Percentiles rank a stretch among this genome's conserved stretches.
Conservation (phyloP, 495 filamentous ascomycete genomes). For the Xylaria palmicola region DNA sequence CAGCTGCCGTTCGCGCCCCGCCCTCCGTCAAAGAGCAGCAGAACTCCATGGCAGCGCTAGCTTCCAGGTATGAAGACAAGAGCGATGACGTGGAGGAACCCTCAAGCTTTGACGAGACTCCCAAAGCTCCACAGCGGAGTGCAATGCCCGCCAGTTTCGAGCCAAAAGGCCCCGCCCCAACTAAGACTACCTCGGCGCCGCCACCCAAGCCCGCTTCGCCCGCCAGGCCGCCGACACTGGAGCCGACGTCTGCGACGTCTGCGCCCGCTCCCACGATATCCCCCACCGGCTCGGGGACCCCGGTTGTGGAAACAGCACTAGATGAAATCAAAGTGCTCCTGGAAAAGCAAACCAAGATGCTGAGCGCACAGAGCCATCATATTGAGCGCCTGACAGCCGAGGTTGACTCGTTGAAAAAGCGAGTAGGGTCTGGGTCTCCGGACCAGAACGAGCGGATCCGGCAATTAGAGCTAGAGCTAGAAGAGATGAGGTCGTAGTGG, state of each 20-base stretch:
- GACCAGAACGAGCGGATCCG: conserved; percentile 69
- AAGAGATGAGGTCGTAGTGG: conserved; percentile 46
- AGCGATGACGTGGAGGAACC: conserved; percentile 61
- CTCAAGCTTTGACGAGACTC: conserved; percentile 79
- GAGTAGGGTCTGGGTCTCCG: conserved; percentile 52
- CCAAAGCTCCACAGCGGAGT: conserved; percentile 53
- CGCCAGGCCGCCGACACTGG: conserved; percentile 26
- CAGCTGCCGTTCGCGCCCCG: conserved; percentile 50
- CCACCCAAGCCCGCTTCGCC: conserved; percentile 37
- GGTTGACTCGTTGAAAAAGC: conserved; percentile 69
- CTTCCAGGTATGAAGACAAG: conserved; percentile 78
- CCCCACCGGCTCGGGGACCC: conserved; percentile 18
- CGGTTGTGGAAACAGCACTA: conserved; percentile 45
- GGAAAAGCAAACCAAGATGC: conserved; percentile 60
- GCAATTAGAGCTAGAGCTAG: conserved; percentile 67
- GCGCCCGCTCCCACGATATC: conserved; percentile 16
- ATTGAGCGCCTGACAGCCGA: conserved; percentile 64
- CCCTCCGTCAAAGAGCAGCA: conserved; percentile 79
- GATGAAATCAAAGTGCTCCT: conserved; percentile 65
- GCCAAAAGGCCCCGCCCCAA: conserved; percentile 29
- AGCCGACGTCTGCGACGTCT: conserved; percentile 22
- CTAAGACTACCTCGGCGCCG: conserved; percentile 36
- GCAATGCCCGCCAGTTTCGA: conserved; percentile 33
- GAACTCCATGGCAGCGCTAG: conserved; percentile 76
- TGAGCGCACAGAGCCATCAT: conserved; percentile 56